Evolutionary conservation across 768 basidiomycete species (phyloP), one percentile per base, ranked within the genome.

Genomic region (Boletus pseudopeckii): DNA sequence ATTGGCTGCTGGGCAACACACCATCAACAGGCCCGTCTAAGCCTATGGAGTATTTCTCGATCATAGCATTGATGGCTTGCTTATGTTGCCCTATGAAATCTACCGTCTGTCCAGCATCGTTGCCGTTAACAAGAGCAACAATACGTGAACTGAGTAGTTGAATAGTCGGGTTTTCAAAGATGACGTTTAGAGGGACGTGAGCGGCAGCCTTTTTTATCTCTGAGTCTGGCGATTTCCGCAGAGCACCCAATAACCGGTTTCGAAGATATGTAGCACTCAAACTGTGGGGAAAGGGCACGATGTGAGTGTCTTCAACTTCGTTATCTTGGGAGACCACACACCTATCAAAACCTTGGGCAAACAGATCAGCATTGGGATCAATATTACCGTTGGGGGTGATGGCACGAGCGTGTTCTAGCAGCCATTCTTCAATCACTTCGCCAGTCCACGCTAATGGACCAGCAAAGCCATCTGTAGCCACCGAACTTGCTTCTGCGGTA

Each of bases 151-250:
- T 67, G 28, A 75, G 66, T 3, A 61, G 62, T 34, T 69, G 66
- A 20, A 79, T 71, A 2, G 75, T 75, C 5, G 79, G 78, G 24
- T 76, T 63, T 22, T 66, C 62, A 38, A 71, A 73, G 5, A 81
- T 71, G 49, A 75, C 54, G 45, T 64, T 64, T 7, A 59, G 56
- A 9, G 67, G 59, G 5, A 79, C 45, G 2, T 62, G 54, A 2
- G 47, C 10, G 7, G 64, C 64, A 1, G 69, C 59, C 11, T 67
- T 60, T 22, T 61, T 62, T 7, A 67, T 55, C 24, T 66, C 66
- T 0, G 67, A 44, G 40, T 69, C 63, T 0, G 68, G 52, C 0
- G 73, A 70, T 5, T 63, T 69, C n/a, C 72, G 68, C 13, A 76
- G 33, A 2, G 67, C 55, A 5, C 56, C 59, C 15, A 54, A 17